phyloP scores from a whole-genome alignment of 805 yeast species.

The Helenozyma baotianmanensis region DNA sequence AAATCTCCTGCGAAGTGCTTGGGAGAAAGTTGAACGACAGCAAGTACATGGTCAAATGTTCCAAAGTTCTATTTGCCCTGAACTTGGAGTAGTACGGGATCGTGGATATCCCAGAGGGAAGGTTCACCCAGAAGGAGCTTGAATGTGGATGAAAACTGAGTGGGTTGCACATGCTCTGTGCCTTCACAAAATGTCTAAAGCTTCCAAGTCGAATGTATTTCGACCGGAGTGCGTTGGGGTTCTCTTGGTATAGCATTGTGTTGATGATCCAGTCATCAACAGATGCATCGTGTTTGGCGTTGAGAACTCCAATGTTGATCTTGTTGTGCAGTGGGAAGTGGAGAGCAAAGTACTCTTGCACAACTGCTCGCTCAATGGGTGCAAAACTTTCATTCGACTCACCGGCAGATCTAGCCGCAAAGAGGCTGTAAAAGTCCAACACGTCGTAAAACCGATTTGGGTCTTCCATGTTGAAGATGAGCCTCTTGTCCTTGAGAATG shows the following conservation, averaged over 20 bases:
- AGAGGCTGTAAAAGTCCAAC: constrained; percentile 34
- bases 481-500: constrained; percentile 46
- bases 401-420: constrained; percentile 22
- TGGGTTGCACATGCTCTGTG: constrained; percentile 26
- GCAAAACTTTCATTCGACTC: constrained; percentile 17
- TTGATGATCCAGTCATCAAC: constrained; percentile 31
- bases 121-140: constrained; percentile 17
- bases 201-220: constrained; percentile 9
- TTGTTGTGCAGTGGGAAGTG: constrained; percentile 16
- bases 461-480: constrained; percentile 36
- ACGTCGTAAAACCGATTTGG: constrained; percentile 30
- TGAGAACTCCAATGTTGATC: constrained; percentile 21
- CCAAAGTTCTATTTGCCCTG: constrained; percentile 44
- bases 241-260: constrained; percentile 1
- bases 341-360: constrained; percentile 17
- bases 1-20: constrained; percentile 13
- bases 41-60: constrained; percentile 46
- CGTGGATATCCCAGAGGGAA: constrained; percentile 22
- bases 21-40: constrained; percentile 24
- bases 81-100: constrained; percentile 38
- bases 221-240: neutral
- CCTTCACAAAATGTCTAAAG: constrained; percentile 9
- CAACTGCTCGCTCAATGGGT: constrained; percentile 20
- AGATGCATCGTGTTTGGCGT: constrained; percentile 31
- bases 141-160: constrained; percentile 23